Evolutionary conservation across 2,329 filamentous ascomycete genomes (phyloP), one percentile per base, ranked within the genome.

Genomic region (Cladosporium oxysporum): DNA sequence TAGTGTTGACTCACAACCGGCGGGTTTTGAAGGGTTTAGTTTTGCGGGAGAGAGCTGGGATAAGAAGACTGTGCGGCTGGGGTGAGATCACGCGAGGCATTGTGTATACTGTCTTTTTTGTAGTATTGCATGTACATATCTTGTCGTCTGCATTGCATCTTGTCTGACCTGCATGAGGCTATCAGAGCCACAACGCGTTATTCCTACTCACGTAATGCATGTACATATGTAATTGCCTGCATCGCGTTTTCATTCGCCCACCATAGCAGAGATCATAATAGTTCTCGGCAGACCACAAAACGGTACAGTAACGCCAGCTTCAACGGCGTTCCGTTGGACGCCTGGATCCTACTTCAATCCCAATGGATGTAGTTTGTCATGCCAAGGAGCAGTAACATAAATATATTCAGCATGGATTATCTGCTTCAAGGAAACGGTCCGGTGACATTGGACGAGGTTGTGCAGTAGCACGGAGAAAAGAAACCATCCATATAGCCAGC

Each of bases 1-100:
- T 4, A 41, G 37, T 28, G 57, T 59, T 26, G 57, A 59, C 14
- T 59, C 57, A 14, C 31, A 37, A 59, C 57, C 57, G 21, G 57
- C 8, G 11, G 37, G 33, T 37, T 23, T 29, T 29, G 37, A 31
- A 12, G 35, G 37, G 26, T 59, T 41, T 26, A 59, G 23, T 12
- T 47, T 59, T 14, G 23, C 18, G 35, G 33, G n/a, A 2, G 35
- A 59, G 35, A 59, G 14, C 10, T 59, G 57, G 57, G 55, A 37
- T 21, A 58, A 58, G 33, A 33, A 58, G n/a, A 58, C 12, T 21
- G n/a, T 47, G n/a, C 52, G 28, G 29, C 52, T 21, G 26, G 29
- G 4, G 11, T 55, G 41, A 47, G 41, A 21, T 5, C 5, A 18
- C n/a, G 16, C 7, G 7, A 10, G 37, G 2, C 10, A 47, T 47